These are phyloP conservation scores for Catenaria anguillulae DNA, from an alignment of 371 early-diverging fungal genomes.

Conservation along the genomic window DNA sequence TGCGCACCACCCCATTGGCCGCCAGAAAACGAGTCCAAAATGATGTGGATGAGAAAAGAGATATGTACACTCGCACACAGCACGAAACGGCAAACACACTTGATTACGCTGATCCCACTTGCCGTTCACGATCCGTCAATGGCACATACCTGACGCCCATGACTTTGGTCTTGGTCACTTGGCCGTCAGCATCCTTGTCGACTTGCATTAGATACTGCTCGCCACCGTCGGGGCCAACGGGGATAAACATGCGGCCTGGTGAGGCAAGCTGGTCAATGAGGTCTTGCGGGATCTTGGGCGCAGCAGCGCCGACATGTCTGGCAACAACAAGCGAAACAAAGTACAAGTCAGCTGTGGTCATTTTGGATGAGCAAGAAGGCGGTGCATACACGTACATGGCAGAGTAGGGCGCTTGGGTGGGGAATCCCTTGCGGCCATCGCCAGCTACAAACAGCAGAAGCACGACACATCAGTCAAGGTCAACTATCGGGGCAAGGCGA, in stretches of 20 bases:
- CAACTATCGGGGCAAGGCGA: no score
- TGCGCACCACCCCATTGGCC: no score
- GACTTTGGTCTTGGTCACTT: slow-evolving; percentile 28
- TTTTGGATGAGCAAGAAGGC: background rate
- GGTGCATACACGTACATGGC: no score
- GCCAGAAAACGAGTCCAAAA: no score
- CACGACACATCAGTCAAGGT: no score
- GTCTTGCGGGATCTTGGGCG: slow-evolving; percentile 28
- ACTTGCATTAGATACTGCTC: slow-evolving; percentile 43
- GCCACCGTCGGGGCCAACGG: slow-evolving; percentile 35
- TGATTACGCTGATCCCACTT: no score
- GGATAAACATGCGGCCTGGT: slow-evolving; percentile 64
- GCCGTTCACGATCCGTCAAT: slow-evolving; percentile 11
- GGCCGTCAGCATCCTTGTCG: slow-evolving; percentile 52
- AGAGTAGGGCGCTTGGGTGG: slow-evolving; percentile 55
- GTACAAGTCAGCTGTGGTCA: background rate
- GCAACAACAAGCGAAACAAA: background rate
- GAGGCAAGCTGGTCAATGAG: slow-evolving; percentile 56
- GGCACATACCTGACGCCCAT: slow-evolving; percentile 47
- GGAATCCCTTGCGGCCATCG: slow-evolving; percentile 67
- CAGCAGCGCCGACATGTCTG: slow-evolving; percentile 81
- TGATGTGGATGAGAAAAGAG: no score
- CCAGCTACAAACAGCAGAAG: no score
- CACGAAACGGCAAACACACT: no score
- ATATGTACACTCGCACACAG: no score